Conservation (phyloP, 805 yeast species). For the Kodamaea laetipori region DNA sequence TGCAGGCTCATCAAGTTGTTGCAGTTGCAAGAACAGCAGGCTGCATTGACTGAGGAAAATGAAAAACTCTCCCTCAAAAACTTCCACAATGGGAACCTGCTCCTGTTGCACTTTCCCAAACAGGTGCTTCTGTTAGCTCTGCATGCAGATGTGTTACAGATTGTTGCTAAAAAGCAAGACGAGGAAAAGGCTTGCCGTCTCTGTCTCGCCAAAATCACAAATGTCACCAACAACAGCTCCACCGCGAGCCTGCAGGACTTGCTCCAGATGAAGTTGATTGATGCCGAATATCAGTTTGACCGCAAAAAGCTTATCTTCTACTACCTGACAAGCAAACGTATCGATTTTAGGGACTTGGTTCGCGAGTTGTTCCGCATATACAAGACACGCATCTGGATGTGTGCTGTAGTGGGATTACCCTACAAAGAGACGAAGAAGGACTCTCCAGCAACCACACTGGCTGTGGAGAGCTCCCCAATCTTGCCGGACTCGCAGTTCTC, state of each 20-base stretch:
- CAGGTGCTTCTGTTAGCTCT: constrained; percentile 65
- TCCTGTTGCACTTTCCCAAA: constrained; percentile 63
- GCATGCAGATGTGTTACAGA: constrained; percentile 58
- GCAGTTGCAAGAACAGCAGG: constrained; percentile 72
- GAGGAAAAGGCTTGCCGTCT: constrained; percentile 68
- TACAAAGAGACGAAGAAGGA: constrained; percentile 17
- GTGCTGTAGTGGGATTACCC: constrained; percentile 60
- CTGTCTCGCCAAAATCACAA: constrained; percentile 59
- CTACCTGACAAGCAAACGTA: constrained; percentile 52
- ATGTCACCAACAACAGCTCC: constrained; percentile 25
- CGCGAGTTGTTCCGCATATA: constrained; percentile 73
- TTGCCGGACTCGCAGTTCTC: constrained; percentile 10
- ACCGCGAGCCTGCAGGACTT: constrained; percentile 22
- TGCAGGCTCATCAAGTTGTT: constrained; percentile 66
- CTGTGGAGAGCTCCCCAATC: constrained; percentile 5
- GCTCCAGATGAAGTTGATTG: constrained; percentile 60
- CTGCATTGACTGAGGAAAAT: constrained; percentile 48
- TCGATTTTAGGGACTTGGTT: constrained; percentile 73
- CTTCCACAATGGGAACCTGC: constrained; percentile 22
- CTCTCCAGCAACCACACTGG: not conserved
- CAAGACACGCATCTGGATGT: constrained; percentile 81
- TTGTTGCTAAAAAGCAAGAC: constrained; percentile 60
- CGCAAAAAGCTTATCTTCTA: constrained; percentile 75
- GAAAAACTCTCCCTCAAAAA: constrained; percentile 28
- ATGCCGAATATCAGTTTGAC: constrained; percentile 82